These are phyloP conservation scores for Fusarium secorum DNA, from an alignment of 2,329 filamentous ascomycete species.

Conservation along the genomic window DNA sequence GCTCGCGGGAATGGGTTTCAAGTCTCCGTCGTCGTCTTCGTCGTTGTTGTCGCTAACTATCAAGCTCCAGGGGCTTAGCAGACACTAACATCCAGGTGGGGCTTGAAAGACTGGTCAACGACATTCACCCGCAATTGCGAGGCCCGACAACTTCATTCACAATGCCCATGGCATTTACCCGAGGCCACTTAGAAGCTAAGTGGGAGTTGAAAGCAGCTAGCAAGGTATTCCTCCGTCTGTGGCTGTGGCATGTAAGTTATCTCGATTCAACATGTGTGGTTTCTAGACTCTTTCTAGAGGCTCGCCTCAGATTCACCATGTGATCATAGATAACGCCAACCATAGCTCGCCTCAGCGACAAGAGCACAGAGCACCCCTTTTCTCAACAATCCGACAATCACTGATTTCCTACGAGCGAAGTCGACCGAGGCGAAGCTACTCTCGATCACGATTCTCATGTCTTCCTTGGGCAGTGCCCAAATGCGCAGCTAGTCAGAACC, in stretches of 20 bases:
- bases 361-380: not conserved
- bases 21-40: not conserved
- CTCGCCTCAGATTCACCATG: not conserved
- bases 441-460: not conserved
- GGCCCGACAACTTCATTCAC: not conserved
- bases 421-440: not conserved
- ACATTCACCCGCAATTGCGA: not conserved
- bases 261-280: not conserved
- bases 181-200: not conserved
- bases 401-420: not conserved
- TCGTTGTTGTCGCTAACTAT: not conserved
- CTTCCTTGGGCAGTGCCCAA: not conserved
- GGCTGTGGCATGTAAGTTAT: not conserved
- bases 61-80: slow-evolving; percentile 10
- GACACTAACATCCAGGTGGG: not conserved
- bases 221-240: not conserved
- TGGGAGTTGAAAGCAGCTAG: not conserved
- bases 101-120: slow-evolving; percentile 11
- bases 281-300: not conserved
- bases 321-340: not conserved
- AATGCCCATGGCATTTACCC: not conserved
- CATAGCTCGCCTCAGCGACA: not conserved
- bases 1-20: not conserved
- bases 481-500: not conserved
- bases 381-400: not conserved